These are phyloP conservation scores for Trichoderma sp. DNA, from an alignment of 2,329 filamentous ascomycete genomes.

Conservation along the genomic window DNA sequence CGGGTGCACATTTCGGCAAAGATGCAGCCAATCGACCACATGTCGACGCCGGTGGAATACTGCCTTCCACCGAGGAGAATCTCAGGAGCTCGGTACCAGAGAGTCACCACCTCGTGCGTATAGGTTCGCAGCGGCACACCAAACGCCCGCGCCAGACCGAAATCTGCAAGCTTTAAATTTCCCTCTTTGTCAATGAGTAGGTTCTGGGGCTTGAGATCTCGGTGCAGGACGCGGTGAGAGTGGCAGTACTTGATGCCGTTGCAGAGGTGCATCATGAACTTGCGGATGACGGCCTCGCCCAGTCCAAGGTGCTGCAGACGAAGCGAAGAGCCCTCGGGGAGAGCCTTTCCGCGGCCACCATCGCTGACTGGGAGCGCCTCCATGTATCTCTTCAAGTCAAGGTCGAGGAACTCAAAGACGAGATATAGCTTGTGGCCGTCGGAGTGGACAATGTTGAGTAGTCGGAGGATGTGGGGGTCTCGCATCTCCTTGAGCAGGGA, in stretches of 20 bases:
- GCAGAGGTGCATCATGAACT: slow-evolving; percentile 88
- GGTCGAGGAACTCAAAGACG: slow-evolving; percentile 87
- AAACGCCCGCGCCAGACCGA: slow-evolving; percentile 85
- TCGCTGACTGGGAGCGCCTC: slow-evolving; percentile 82
- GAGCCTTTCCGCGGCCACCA: slow-evolving; percentile 79
- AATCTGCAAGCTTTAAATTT: slow-evolving; percentile 89
- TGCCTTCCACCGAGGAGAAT: slow-evolving; percentile 88
- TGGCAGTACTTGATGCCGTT: slow-evolving; percentile 87
- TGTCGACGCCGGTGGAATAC: slow-evolving; percentile 92
- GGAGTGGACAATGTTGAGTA: slow-evolving; percentile 90
- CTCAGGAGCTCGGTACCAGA: slow-evolving; percentile 91
- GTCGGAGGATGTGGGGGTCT: slow-evolving; percentile 83
- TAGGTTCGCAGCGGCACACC: slow-evolving; percentile 89
- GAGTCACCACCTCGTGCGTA: slow-evolving; percentile 91
- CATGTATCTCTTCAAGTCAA: slow-evolving; percentile 96
- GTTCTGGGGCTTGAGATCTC: slow-evolving; percentile 90
- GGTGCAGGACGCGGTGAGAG: slow-evolving; percentile 81
- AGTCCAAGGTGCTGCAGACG: slow-evolving; percentile 70
- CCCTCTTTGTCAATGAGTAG: slow-evolving; percentile 82
- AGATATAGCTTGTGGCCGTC: slow-evolving; percentile 95
- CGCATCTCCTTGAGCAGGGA: slow-evolving; percentile 93
- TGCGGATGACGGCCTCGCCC: slow-evolving; percentile 80
- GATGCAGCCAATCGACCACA: slow-evolving; percentile 95
- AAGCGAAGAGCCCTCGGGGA: slow-evolving; percentile 74
- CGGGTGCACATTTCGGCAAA: slow-evolving; percentile 96